Percentiles rank a stretch among this genome's conserved stretches.
Conservation (phyloP, 192 early-diverging fungal genomes). For the Backusella circina region DNA sequence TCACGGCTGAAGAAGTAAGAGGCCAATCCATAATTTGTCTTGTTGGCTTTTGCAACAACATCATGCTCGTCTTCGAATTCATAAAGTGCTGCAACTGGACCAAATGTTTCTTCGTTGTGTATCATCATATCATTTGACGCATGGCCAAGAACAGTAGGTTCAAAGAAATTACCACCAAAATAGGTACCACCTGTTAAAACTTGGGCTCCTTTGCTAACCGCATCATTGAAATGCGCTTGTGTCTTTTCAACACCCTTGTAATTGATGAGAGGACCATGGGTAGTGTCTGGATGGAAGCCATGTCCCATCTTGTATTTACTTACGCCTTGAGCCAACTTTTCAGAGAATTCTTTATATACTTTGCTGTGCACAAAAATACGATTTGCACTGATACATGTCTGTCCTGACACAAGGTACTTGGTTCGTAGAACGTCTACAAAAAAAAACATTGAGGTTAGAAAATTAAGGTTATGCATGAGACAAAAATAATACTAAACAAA, state of each 20-base stretch:
- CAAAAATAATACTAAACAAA: background rate
- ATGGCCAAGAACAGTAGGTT: slow-evolving; percentile 77
- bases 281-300: slow-evolving; percentile 59
- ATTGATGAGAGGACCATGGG: slow-evolving; percentile 84
- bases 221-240: slow-evolving; percentile 63
- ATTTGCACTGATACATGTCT: slow-evolving; percentile 78
- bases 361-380: slow-evolving; percentile 72
- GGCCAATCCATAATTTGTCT: slow-evolving; percentile 68
- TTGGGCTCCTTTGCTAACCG: slow-evolving; percentile 68
- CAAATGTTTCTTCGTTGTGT: slow-evolving; percentile 84
- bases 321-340: slow-evolving; percentile 52
- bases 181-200: slow-evolving; percentile 62
- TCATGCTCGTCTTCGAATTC: slow-evolving; percentile 76
- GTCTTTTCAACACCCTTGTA: slow-evolving; percentile 66
- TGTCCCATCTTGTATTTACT: slow-evolving; percentile 65
- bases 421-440: background rate
- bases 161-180: slow-evolving; percentile 67
- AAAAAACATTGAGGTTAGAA: slow-evolving; percentile 14
- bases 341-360: slow-evolving; percentile 63
- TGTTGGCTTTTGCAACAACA: slow-evolving; percentile 72
- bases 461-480: background rate
- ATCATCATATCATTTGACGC: slow-evolving; percentile 68
- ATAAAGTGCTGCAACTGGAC: slow-evolving; percentile 79
- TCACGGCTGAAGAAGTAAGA: slow-evolving; percentile 82
- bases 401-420: slow-evolving; percentile 74